phyloP scores from a whole-genome alignment of 441 rosid genomes.

The Brassica hybrid region DNA sequence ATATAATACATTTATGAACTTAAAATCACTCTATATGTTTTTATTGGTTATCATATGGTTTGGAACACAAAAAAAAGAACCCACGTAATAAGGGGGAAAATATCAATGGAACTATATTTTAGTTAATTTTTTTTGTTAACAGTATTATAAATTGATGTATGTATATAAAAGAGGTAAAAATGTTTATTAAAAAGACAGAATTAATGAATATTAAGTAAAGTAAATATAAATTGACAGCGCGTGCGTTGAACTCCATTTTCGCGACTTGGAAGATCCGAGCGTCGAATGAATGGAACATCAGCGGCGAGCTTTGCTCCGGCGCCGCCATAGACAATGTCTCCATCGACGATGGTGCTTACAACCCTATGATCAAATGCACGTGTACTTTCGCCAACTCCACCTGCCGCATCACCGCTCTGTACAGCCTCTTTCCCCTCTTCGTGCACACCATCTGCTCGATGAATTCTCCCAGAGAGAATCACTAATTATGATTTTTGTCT shows the following conservation, averaged over 20 bases:
- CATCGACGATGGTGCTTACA: conserved; percentile 25
- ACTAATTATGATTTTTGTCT: background rate
- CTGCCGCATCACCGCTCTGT: conserved; percentile 65
- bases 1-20: background rate
- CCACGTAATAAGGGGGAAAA: background rate
- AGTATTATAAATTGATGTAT: background rate
- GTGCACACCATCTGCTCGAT: background rate
- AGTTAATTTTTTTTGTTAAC: background rate
- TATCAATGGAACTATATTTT: background rate
- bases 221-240: background rate
- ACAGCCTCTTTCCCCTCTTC: conserved; percentile 1
- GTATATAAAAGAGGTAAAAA: background rate
- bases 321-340: conserved; percentile 45
- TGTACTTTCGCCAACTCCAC: conserved; percentile 48
- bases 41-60: background rate
- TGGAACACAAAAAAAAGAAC: background rate
- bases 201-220: background rate
- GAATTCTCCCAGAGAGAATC: background rate
- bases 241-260: conserved; percentile 8
- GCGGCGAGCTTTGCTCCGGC: no score
- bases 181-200: background rate
- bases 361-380: conserved; percentile 61
- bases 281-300: conserved; percentile 48
- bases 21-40: no score
- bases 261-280: background rate